Conservation (phyloP, 306 rosid genomes). For the Cucumis hystrix region DNA sequence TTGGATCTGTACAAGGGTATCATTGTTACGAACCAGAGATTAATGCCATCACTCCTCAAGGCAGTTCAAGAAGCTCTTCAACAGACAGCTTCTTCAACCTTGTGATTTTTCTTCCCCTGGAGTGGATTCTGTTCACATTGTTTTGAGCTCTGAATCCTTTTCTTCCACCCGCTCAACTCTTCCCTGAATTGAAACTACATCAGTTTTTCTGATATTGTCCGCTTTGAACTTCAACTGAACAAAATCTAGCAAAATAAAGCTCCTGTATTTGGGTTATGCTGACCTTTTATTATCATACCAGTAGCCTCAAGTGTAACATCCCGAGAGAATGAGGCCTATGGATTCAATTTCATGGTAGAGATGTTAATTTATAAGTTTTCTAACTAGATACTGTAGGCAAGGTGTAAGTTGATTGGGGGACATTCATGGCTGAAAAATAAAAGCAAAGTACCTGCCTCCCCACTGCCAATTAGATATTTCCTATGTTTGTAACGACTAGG, state of each 20-base stretch:
- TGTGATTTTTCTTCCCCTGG: neutral
- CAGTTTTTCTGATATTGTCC: neutral
- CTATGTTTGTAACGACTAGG: too few relatives aligned
- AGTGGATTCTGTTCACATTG: neutral
- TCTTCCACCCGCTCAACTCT: neutral
- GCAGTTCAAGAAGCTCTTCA: constrained; percentile 71
- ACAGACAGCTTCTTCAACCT: constrained; percentile 40
- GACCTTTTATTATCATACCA: neutral
- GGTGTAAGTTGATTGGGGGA: too few relatives aligned
- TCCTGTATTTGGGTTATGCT: neutral
- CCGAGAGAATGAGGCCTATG: neutral
- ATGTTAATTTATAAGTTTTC: too few relatives aligned
- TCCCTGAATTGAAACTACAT: neutral
- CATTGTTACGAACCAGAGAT: constrained; percentile 66
- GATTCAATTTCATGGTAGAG: neutral
- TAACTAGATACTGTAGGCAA: too few relatives aligned
- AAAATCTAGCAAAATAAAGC: neutral
- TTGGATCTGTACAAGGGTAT: constrained; percentile 74
- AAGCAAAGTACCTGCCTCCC: too few relatives aligned
- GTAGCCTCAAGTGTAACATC: neutral
- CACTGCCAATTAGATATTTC: too few relatives aligned
- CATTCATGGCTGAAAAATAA: too few relatives aligned
- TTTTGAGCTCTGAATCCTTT: neutral
- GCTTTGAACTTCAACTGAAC: neutral
- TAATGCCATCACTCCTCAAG: constrained; percentile 75